Conservation (phyloP, 1,284 basidiomycete species). For the Neotropicomus parvogracilis region DNA sequence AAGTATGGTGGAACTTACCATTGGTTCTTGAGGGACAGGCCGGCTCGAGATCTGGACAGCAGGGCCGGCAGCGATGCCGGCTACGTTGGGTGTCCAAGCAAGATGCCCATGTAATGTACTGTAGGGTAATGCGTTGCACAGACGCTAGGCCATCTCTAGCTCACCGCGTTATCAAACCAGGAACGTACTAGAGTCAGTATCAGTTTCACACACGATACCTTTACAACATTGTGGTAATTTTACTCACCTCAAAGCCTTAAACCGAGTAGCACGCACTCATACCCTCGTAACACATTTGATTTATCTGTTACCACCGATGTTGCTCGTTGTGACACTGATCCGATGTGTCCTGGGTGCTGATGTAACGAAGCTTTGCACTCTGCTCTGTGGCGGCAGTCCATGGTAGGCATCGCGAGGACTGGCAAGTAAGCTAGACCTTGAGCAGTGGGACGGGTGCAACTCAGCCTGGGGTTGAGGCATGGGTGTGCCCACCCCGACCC, state of each 20-base stretch:
- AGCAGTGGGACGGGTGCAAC: slow-evolving; percentile 3
- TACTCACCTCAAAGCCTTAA: slow-evolving; percentile 56
- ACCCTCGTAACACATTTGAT: slow-evolving; percentile 50
- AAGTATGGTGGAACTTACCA: slow-evolving; percentile 42
- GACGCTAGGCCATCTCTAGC: slow-evolving; percentile 9
- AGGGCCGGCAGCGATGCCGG: slow-evolving; percentile 60
- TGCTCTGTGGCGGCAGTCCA: slow-evolving; percentile 19
- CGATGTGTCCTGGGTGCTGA: slow-evolving; percentile 49
- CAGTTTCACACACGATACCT: not conserved
- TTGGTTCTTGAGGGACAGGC: slow-evolving; percentile 67
- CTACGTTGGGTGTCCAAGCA: slow-evolving; percentile 64
- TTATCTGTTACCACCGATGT: slow-evolving; percentile 53
- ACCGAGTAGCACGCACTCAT: slow-evolving; percentile 43
- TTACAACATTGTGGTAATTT: slow-evolving; percentile 7
- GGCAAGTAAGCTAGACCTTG: slow-evolving; percentile 16
- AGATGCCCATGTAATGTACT: slow-evolving; percentile 73
- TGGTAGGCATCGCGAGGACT: not conserved
- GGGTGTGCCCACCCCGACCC: too few species aligned
- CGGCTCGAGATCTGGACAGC: slow-evolving; percentile 56
- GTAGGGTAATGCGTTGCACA: slow-evolving; percentile 1
- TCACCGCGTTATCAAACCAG: slow-evolving; percentile 55
- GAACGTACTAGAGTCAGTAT: slow-evolving; percentile 43
- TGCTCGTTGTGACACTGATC: slow-evolving; percentile 59
- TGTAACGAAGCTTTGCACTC: slow-evolving; percentile 31
- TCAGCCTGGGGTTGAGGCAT: slow-evolving; percentile 16